A percentile compares a stretch with the other conserved stretches of the same genome.
Conservation (phyloP, 2,329 filamentous ascomycete species). For the Endoconidiophora laricicola region DNA sequence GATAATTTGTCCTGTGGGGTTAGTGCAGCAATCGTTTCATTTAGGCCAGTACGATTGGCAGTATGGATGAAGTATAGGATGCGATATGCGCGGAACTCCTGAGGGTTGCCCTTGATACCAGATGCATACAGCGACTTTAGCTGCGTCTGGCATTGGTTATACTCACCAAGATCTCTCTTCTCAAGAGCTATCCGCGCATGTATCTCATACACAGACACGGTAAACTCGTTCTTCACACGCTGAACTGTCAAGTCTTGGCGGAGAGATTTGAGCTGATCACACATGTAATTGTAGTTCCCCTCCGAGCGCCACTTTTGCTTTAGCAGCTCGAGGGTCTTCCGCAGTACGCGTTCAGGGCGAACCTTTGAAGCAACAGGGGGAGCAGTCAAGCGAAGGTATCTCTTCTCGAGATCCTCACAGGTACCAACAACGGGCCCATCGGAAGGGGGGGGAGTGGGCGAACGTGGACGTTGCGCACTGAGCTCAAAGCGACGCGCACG, state of each 20-base stretch:
- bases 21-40: constrained; percentile 97
- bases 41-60: constrained; percentile 93
- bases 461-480: constrained; percentile 33
- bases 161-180: constrained; percentile 99
- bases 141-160: constrained; percentile 99
- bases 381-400: constrained; percentile 82
- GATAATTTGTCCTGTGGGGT: constrained; percentile 89
- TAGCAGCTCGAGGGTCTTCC: constrained; percentile 70
- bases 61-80: constrained; percentile 99
- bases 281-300: constrained; percentile 91
- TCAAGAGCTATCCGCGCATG: constrained; percentile 95
- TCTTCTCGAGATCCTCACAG: constrained; percentile 74
- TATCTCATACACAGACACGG: constrained; percentile 89
- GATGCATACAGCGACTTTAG: constrained; percentile 78
- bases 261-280: constrained; percentile 97
- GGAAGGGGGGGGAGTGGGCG: constrained; percentile 38
- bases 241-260: constrained; percentile 97
- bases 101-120: constrained; percentile 72
- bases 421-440: constrained; percentile 69
- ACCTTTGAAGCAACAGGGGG: constrained; percentile 79
- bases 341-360: constrained; percentile 63
- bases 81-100: constrained; percentile 98
- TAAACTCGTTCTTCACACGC: constrained; percentile 92
- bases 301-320: constrained; percentile 92
- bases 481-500: constrained; percentile 74